A percentile compares a stretch with the other conserved stretches of the same genome.
Conservation (phyloP, 805 yeast species). For the Wickerhamiella alocasiicola region DNA sequence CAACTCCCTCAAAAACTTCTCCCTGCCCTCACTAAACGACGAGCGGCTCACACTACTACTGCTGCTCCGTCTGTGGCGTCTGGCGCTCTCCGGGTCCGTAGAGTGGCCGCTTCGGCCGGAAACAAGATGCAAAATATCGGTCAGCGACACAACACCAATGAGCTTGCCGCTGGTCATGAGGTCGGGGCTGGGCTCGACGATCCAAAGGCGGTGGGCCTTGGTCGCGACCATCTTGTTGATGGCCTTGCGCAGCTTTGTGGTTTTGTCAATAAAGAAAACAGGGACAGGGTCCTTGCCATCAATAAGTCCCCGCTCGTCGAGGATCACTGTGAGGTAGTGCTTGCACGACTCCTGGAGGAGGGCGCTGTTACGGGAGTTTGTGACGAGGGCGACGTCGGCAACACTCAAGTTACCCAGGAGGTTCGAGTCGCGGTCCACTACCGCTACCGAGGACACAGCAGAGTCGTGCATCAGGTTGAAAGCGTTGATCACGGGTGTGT, state of each 20-base stretch:
- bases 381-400: conserved; percentile 82
- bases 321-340: conserved; percentile 75
- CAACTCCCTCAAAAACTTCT: not conserved
- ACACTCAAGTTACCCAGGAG: conserved; percentile 87
- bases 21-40: conserved; percentile 15
- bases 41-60: conserved; percentile 20
- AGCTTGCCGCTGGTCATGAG: conserved; percentile 49
- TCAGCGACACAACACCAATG: conserved; percentile 82
- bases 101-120: conserved; percentile 60
- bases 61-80: conserved; percentile 62
- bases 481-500: conserved; percentile 77
- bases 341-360: conserved; percentile 70
- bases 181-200: conserved; percentile 26
- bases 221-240: conserved; percentile 94
- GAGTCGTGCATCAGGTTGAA: conserved; percentile 71
- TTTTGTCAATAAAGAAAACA: conserved; percentile 78
- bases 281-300: conserved; percentile 96
- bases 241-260: conserved; percentile 72
- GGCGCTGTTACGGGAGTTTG: conserved; percentile 77
- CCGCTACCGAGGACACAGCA: conserved; percentile 83
- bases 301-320: conserved; percentile 78
- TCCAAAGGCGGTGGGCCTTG: conserved; percentile 61
- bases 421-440: conserved; percentile 64
- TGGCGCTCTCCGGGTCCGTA: conserved; percentile 76
- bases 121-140: conserved; percentile 74